Evolutionary conservation across 805 yeast genomes (phyloP).

Genomic region (Zygosaccharomyces rouxii): DNA sequence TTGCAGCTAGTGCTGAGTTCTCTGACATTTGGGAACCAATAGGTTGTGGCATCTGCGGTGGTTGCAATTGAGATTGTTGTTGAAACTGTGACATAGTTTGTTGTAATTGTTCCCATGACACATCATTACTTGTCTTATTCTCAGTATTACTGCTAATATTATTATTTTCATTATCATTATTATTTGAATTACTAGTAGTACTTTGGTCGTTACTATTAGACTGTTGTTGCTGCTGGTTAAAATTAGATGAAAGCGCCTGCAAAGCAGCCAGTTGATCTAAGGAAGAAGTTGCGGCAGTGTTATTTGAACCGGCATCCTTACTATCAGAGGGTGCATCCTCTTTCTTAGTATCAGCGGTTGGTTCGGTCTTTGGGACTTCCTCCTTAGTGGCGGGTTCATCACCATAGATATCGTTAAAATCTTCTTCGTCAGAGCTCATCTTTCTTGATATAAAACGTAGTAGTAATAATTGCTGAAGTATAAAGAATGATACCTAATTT

Average conservation of each 20-base stretch:
- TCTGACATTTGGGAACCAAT: conserved; percentile 11
- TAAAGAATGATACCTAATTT: conserved; percentile 8
- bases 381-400: conserved; percentile 28
- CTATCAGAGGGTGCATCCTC: conserved; percentile 7
- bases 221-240: conserved; percentile 26
- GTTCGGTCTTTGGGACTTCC: conserved; percentile 17
- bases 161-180: conserved; percentile 11
- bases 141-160: conserved; percentile 13
- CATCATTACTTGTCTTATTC: conserved; percentile 13
- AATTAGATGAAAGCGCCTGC: conserved; percentile 34
- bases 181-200: conserved; percentile 15
- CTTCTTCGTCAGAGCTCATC: conserved; percentile 86
- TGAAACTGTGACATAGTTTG: conserved; percentile 35
- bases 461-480: conserved; percentile 7
- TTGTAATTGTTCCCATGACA: conserved; percentile 35
- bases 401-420: conserved; percentile 85
- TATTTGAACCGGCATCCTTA: conserved; percentile 1
- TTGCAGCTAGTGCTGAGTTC: conserved; percentile 17
- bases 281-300: conserved; percentile 15
- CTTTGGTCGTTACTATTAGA: conserved; percentile 18
- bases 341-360: conserved; percentile 13
- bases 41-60: conserved; percentile 11
- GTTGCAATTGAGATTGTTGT: conserved; percentile 22
- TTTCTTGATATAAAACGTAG: conserved; percentile 13
- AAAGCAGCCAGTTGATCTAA: conserved; percentile 36